Evolutionary conservation across 768 basidiomycete genomes (phyloP), one percentile per base, ranked within the genome.

Genomic region (Suillus americanus): DNA sequence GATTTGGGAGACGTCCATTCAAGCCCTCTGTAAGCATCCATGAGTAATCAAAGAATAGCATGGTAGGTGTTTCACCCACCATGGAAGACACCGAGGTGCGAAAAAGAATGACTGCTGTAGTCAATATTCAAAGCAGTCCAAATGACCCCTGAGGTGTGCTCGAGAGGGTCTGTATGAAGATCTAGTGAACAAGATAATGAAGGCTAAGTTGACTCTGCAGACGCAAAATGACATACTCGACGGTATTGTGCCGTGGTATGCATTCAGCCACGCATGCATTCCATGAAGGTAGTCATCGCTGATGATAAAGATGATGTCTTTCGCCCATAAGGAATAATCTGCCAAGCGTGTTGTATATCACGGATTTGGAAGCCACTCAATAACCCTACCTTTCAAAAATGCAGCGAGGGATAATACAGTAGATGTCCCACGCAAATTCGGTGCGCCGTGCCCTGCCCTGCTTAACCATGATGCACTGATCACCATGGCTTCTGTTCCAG

Each of bases 61-160:
- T 1, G 38, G 45, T 61, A 53, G 30, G 8, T 46, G 30, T 46
- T 46, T 45, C 60, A 51, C 88, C 62, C 20, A 95, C 97, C 97
- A 75, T 90, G 92, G 79, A 94, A 98, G 12, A 99, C 78, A n/a
- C 97, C 97, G 2, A 99, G 81, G 72, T 98, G 94, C 12, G 92
- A 94, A 77, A 99, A 97, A 0, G 96, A 98, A 76, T 99, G 97
- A 0, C 95, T 92, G 1, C 95, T 94, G 75, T 98, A 99, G 74
- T 99, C 97, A 50, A 99, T 86, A 69, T 91, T 92, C 54, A 99
- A 78, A 13, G 95, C 95, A 1, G 92, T 94, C 97, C 97, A 99
- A 50, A 99, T 91, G 7, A 95, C 90, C 3, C 95, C 96, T 3
- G 94, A 93, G 2, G 86, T 75, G 28, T 92, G 72, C 40, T 80